Conservation (phyloP, 129 eudicot species). For the Deinandra increscens region DNA sequence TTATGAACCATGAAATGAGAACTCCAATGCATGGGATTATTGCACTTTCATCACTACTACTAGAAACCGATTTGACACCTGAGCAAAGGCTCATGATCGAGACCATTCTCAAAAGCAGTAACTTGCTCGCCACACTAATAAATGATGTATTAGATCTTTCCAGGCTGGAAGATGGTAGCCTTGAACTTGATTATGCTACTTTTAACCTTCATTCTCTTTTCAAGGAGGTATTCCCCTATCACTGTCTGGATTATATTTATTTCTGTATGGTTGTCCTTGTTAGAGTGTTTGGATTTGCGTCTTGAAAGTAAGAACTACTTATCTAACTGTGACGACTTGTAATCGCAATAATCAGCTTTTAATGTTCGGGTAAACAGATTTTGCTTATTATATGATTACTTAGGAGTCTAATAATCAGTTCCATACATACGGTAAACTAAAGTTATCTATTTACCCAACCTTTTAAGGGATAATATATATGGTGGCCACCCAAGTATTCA, state of each 20-base stretch:
- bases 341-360: not conserved
- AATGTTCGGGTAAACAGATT: not conserved
- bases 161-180: slow-evolving; percentile 93
- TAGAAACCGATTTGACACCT: slow-evolving; percentile 83
- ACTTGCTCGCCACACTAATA: slow-evolving; percentile 80
- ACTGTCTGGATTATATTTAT: not conserved
- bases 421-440: not conserved
- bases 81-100: slow-evolving; percentile 96
- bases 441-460: not conserved
- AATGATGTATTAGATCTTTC: slow-evolving; percentile 96
- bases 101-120: slow-evolving; percentile 89
- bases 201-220: slow-evolving; percentile 79
- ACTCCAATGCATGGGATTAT: slow-evolving; percentile 96
- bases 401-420: not conserved
- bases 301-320: slow-evolving; percentile 1
- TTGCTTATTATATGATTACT: slow-evolving; percentile 11
- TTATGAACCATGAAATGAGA: slow-evolving; percentile 99
- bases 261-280: not conserved
- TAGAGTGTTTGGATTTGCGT: not conserved
- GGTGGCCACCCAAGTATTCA: not conserved
- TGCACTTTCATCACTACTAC: slow-evolving; percentile 80
- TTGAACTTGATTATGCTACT: slow-evolving; percentile 69
- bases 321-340: not conserved
- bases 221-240: slow-evolving; percentile 55
- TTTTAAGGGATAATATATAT: not conserved